Evolutionary conservation across 225 moss, liverwort and hornwort species (phyloP).

Genomic region (Bryum argenteum): DNA sequence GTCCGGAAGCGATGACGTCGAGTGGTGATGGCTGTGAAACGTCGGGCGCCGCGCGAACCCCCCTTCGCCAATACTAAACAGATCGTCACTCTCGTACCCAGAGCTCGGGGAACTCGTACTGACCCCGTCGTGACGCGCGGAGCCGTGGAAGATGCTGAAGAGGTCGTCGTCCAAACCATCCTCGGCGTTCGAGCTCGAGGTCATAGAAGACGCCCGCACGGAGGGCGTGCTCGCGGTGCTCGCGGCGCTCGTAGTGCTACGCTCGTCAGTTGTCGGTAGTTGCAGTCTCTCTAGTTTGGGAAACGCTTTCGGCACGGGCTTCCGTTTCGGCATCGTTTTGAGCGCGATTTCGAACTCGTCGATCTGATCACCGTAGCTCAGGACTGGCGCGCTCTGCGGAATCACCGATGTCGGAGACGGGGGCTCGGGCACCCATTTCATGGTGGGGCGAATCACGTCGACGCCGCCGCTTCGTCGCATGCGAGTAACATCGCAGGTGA

Average conservation of each 20-base stretch:
- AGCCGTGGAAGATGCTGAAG: conserved; percentile 62
- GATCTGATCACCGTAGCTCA: conserved; percentile 56
- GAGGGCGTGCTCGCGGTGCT: conserved; percentile 32
- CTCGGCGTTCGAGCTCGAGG: conserved; percentile 31
- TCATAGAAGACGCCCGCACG: conserved; percentile 19
- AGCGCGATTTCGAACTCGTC: conserved; percentile 52
- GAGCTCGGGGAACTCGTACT: conserved; percentile 2
- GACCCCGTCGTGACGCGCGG: conserved; percentile 33
- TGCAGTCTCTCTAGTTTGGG: no score
- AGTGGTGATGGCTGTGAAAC: conserved; percentile 10
- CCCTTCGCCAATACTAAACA: conserved; percentile 53
- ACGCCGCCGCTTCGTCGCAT: conserved; percentile 52
- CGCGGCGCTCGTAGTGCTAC: background rate
- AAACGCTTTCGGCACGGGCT: background rate
- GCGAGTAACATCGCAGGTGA: conserved; percentile 46
- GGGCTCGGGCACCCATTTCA: background rate
- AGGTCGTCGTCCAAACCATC: conserved; percentile 50
- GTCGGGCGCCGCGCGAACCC: background rate
- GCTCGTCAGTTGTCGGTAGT: no score
- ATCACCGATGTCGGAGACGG: conserved; percentile 55
- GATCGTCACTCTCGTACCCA: conserved; percentile 63
- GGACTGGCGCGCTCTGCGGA: background rate
- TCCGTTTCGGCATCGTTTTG: conserved; percentile 2
- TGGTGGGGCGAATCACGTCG: conserved; percentile 38
- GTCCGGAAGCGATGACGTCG: conserved; percentile 1